Evolutionary conservation across 1,284 basidiomycete species (phyloP), one percentile per base, ranked within the genome.

Genomic region (Ceraceosorus guamensis): DNA sequence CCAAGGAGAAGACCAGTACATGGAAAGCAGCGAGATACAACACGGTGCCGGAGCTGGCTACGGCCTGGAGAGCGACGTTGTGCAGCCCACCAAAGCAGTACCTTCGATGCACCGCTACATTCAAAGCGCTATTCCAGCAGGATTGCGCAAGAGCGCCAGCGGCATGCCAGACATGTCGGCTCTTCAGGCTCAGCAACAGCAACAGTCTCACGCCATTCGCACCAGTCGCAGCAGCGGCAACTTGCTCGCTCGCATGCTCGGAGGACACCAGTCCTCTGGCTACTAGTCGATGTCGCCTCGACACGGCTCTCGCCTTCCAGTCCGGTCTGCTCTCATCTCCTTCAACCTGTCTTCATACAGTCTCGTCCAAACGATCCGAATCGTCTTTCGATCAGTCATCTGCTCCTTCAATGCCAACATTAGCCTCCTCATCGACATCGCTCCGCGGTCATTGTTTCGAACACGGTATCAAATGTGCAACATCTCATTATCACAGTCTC

Each of bases 71-170:
- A 53, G 33, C 31, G 16, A 31, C 46, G 46, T 31, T 24, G 48
- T 32, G 30, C 55, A 62, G 24, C 54, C 58, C 54, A 53, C 55
- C 55, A 64, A 68, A 61, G 34, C 59, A 50, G 50, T 58, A 16
- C 59, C 66, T 34, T 58, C 57, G 18, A 67, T 71, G 65, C 68
- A 71, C 48, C 63, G 68, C 45, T 71, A 65, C 59, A 56, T 68
- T 16, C 59, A 63, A 24, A 66, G 57, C 30, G 67, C 68, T 16
- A 46, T 70, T 47, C 65, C 70, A n/a, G 59, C 65, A 35, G 61
- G 67, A 47, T 50, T 72, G 43, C 61, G 61, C 55, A 71, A 70
- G 62, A 65, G 67, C 52, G n/a, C 60, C 53, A 30, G 58, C 62
- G 16, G 60, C 63, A 41, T 41, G 14, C 62, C 59, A 67, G 30